Evolutionary conservation across 495 filamentous ascomycete genomes (phyloP).

Genomic region (Rhypophila decipiens): DNA sequence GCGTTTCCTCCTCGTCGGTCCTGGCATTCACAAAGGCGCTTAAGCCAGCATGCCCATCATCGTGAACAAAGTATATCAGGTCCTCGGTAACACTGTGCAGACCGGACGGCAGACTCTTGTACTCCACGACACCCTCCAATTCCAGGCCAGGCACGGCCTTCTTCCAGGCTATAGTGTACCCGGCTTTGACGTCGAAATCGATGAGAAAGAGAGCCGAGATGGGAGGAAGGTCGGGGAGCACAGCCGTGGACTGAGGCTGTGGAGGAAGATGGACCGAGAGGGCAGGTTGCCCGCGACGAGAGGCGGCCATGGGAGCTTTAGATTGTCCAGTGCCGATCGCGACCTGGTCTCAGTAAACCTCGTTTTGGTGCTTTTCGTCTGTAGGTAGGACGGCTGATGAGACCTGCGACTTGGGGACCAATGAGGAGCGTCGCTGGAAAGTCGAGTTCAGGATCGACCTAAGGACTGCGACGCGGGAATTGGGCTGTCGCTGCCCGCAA

Average conservation of each 20-base stretch:
- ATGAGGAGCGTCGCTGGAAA: too few species aligned
- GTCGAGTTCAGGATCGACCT: too few species aligned
- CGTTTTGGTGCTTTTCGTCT: neutral
- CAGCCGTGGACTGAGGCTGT: constrained; percentile 13
- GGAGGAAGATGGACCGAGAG: constrained; percentile 40
- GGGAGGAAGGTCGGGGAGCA: constrained; percentile 55
- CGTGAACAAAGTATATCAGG: constrained; percentile 88
- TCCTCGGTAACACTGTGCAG: constrained; percentile 84
- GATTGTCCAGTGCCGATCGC: neutral
- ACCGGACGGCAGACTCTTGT: constrained; percentile 87
- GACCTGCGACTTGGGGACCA: neutral
- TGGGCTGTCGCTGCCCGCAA: neutral
- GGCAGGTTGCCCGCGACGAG: constrained; percentile 44
- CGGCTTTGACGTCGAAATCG: constrained; percentile 78
- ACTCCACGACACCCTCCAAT: constrained; percentile 86
- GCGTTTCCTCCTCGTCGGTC: constrained; percentile 64
- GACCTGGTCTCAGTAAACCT: too few species aligned
- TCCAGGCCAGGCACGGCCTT: constrained; percentile 63
- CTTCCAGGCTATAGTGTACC: constrained; percentile 85
- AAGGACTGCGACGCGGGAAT: neutral
- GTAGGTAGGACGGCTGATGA: neutral
- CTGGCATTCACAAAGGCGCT: constrained; percentile 86
- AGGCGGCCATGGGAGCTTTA: constrained; percentile 39
- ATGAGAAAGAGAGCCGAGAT: constrained; percentile 82
- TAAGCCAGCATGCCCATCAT: constrained; percentile 69